Evolutionary conservation across 352 stramenopile genomes (phyloP), one percentile per base, ranked within the genome.

Genomic region (Phytophthora palmivora): DNA sequence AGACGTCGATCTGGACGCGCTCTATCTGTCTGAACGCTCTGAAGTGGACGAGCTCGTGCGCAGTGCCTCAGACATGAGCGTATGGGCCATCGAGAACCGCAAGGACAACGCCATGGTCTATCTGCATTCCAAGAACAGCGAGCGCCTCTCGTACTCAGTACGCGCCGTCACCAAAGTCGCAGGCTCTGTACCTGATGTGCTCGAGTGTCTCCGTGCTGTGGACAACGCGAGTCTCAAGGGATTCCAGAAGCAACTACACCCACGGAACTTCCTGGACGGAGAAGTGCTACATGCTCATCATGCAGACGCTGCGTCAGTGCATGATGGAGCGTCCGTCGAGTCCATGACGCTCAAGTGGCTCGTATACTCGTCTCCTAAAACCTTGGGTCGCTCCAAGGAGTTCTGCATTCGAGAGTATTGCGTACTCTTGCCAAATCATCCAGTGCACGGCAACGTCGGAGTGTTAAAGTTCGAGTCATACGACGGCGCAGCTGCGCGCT

Each of bases 291-390:
- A 92, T 52, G 63, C 79, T 5, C 78, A 96, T 53, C 48, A 68
- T 12, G 74, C 53, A 6, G 63, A 73, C 5, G 28, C 60, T 2
- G n/a, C 33, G 1, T 47, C 38, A 0, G 37, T 34, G 7, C 53
- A 67, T 10, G 46, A 72, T 12, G 56, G 67, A 3, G 52, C 56
- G 6, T 57, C 50, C 4, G 52, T 67, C 39, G 86, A 94, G 65
- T 91, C 80, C 32, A 76, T 96, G 55, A 79, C 84, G 55, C 70
- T 96, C 58, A 96, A 96, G 66, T 96, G 87, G 87, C 61, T 90
- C 51, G 86, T 87, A 34, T 83, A 88, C 54, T 89, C 79, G 34
- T 88, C 87, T 1, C 80, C 78, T 32, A 94, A 91, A 59, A 88
- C 84, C 43, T 71, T 96, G 18, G 83, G 84, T 10, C 81, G 81